Base-by-base conservation (phyloP, 805 yeast genomes). In the Ogataea pignaliae region DNA sequence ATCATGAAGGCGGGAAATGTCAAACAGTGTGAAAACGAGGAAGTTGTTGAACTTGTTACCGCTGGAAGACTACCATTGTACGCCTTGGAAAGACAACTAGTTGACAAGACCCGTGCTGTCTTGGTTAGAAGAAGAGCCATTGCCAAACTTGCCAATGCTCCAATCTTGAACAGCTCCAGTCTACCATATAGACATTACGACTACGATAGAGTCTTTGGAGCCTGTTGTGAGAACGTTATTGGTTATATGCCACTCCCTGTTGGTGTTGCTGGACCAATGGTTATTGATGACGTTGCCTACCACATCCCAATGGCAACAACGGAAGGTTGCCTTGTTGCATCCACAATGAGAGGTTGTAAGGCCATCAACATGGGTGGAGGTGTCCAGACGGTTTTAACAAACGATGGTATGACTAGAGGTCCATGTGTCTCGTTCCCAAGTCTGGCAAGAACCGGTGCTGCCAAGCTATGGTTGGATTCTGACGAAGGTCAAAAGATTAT, bases 281-380 rank as follows among this genome's bases (percentile, higher is more conserved):
- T 88, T 43, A 87, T 93, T 57, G 98, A 93, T 65, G 95, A 91
- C 41, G 80, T 76, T 52, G 81, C 95, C 38, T 85, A 76, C 64
- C 96, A 89, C 66, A 83, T 93, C 54, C 99, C 99, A 34, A 88
- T 93, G 96, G 99, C 99, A 26, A 93, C 99, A 14, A 93, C 99
- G 31, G 99, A 93, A 71, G 99, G 99, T 42, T 95, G 98, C 69
- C 75, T 93, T 46, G 97, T 93, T 53, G 99, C 99, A 3, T 89
- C 97, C 15, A 85, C 99, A 12, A 91, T 88, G 96, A 85, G 99
- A 68, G 99, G 99, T 53, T 93, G 98, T 72, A 93, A 93, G 64
- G 98, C 98, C 26, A 85, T 93, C 53, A 93, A 93, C 64, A 82
- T 91, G 7, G 99, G 99, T 47, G 97, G 98, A 41, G 99, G 99